These are phyloP conservation scores for Fusarium nurragi DNA, from an alignment of 2,329 filamentous ascomycete species.

Conservation along the genomic window DNA sequence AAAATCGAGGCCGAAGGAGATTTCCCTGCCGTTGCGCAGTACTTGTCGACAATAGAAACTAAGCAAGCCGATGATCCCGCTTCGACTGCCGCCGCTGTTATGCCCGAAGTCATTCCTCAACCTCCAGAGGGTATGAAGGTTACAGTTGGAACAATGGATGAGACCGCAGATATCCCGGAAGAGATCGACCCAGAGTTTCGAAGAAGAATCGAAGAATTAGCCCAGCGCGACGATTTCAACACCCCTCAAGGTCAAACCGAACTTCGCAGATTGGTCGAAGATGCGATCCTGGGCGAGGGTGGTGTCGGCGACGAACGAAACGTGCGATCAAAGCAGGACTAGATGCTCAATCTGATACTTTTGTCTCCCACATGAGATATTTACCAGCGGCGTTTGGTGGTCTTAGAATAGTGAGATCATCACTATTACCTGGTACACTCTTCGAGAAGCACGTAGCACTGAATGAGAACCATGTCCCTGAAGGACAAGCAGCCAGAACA, in stretches of 20 bases:
- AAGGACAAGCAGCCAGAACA: slow-evolving; percentile 54
- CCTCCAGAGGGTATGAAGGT: slow-evolving; percentile 81
- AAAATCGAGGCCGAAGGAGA: slow-evolving; percentile 64
- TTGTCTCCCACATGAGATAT: slow-evolving; percentile 70
- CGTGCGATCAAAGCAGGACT: slow-evolving; percentile 70
- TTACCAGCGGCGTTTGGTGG: slow-evolving; percentile 60
- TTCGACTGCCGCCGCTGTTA: slow-evolving; percentile 41
- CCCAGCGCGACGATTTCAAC: slow-evolving; percentile 83
- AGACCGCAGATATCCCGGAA: slow-evolving; percentile 66
- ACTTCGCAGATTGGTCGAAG: slow-evolving; percentile 79
- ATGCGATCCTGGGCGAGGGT: slow-evolving; percentile 76
- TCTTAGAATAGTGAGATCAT: slow-evolving; percentile 64
- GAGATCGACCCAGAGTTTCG: slow-evolving; percentile 85
- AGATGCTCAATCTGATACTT: slow-evolving; percentile 52
- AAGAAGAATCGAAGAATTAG: slow-evolving; percentile 87
- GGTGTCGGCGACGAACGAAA: slow-evolving; percentile 70
- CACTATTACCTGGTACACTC: slow-evolving; percentile 54
- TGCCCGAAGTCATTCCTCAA: slow-evolving; percentile 61
- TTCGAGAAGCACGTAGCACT: slow-evolving; percentile 62
- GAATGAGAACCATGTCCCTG: slow-evolving; percentile 64
- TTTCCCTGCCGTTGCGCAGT: slow-evolving; percentile 37
- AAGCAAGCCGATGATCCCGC: slow-evolving; percentile 45
- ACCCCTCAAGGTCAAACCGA: slow-evolving; percentile 82
- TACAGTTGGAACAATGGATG: slow-evolving; percentile 78
- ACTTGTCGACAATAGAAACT: slow-evolving; percentile 35